Evolutionary conservation across 768 basidiomycete genomes (phyloP).

Genomic region (Suillus variegatus): DNA sequence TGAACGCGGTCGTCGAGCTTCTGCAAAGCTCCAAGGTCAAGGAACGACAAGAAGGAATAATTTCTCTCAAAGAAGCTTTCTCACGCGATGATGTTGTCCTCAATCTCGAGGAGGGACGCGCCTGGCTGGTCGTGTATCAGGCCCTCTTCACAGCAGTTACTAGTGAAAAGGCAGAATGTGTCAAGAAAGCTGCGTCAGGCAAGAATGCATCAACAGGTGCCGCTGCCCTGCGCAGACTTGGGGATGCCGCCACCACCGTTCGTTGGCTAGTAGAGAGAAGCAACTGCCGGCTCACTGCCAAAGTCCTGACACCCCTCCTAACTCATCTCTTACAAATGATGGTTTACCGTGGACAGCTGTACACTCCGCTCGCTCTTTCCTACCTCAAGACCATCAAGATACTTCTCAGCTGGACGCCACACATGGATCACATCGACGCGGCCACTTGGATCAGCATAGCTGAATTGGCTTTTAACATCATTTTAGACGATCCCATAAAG

Average conservation of each 20-base stretch:
- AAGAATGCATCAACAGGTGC: constrained; percentile 42
- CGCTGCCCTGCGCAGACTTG: constrained; percentile 59
- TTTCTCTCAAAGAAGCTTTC: constrained; percentile 52
- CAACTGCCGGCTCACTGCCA: constrained; percentile 54
- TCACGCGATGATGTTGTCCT: constrained; percentile 46
- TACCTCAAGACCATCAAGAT: constrained; percentile 77
- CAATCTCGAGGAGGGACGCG: constrained; percentile 36
- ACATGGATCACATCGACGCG: constrained; percentile 74
- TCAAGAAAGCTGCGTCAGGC: constrained; percentile 43
- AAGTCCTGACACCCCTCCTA: constrained; percentile 56
- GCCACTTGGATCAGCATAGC: constrained; percentile 68
- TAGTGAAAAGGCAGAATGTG: constrained; percentile 55
- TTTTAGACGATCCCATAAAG: constrained; percentile 59
- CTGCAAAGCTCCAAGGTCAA: constrained; percentile 66
- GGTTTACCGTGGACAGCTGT: constrained; percentile 51
- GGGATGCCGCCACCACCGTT: constrained; percentile 64
- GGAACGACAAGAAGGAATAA: constrained; percentile 67
- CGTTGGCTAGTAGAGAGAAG: constrained; percentile 74
- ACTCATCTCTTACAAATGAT: constrained; percentile 66
- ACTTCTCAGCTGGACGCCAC: constrained; percentile 66
- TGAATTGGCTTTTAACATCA: constrained; percentile 73
- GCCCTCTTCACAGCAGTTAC: constrained; percentile 68
- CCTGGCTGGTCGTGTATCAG: constrained; percentile 72
- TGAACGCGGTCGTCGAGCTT: constrained; percentile 50
- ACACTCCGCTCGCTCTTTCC: constrained; percentile 69